Conservation (phyloP, 2,329 filamentous ascomycete species). For the Ascomycota sp. region DNA sequence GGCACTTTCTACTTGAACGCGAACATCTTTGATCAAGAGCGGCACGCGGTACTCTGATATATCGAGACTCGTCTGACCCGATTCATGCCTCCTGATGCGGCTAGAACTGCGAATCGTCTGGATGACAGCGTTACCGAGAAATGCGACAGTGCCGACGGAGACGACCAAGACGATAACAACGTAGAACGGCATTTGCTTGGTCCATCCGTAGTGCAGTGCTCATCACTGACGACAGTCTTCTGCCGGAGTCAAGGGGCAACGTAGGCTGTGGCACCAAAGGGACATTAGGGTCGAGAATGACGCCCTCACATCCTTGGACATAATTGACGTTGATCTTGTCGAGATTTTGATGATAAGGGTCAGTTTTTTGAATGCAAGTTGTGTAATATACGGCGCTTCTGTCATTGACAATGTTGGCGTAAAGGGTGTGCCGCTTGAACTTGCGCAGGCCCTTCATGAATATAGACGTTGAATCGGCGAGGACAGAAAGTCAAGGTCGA, state of each 20-base stretch:
- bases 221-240: slow-evolving; percentile 13
- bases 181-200: slow-evolving; percentile 40
- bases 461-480: slow-evolving; percentile 67
- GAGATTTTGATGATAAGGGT: slow-evolving; percentile 49
- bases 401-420: slow-evolving; percentile 79
- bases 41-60: slow-evolving; percentile 56
- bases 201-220: slow-evolving; percentile 12
- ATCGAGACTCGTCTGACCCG: slow-evolving; percentile 45
- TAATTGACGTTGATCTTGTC: slow-evolving; percentile 53
- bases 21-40: slow-evolving; percentile 54
- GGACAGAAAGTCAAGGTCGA: slow-evolving; percentile 57
- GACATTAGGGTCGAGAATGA: slow-evolving; percentile 49
- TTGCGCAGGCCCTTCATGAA: slow-evolving; percentile 61
- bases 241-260: slow-evolving; percentile 3
- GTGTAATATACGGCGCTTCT: slow-evolving; percentile 68
- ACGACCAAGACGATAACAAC: slow-evolving; percentile 48
- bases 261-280: slow-evolving; percentile 33
- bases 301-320: slow-evolving; percentile 49
- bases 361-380: slow-evolving; percentile 52
- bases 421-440: slow-evolving; percentile 61
- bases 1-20: slow-evolving; percentile 54
- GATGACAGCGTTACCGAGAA: slow-evolving; percentile 53
- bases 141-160: slow-evolving; percentile 50
- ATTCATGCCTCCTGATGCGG: slow-evolving; percentile 58
- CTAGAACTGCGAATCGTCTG: slow-evolving; percentile 57